A percentile compares a stretch with the other conserved stretches of the same genome.
Evolutionary conservation across 441 rosid genomes (phyloP).

Genomic region (Croton setiger): DNA sequence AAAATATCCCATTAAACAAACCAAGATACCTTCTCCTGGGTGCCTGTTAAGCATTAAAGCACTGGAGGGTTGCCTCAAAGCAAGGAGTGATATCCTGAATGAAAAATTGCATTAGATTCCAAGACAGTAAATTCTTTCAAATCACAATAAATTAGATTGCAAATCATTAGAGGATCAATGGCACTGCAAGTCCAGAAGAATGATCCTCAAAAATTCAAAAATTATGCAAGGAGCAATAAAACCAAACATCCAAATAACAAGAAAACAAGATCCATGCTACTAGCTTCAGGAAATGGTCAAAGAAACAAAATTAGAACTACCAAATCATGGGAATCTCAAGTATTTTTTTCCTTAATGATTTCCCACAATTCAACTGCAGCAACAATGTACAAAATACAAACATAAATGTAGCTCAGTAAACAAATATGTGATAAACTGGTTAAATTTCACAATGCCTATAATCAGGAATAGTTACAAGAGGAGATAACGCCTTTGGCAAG

Average conservation of each 20-base stretch:
- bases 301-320: conserved; percentile 15
- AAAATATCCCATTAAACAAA: conserved; percentile 60
- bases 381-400: conserved; percentile 26
- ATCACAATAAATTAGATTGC: neutral
- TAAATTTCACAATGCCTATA: conserved; percentile 37
- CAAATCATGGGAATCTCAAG: conserved; percentile 21
- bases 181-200: neutral
- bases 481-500: conserved; percentile 70
- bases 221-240: neutral
- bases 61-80: conserved; percentile 79
- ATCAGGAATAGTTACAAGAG: conserved; percentile 52
- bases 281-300: conserved; percentile 19
- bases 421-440: conserved; percentile 29
- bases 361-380: conserved; percentile 28
- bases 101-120: conserved; percentile 78
- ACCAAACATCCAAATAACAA: neutral
- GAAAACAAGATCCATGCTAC: conserved; percentile 8
- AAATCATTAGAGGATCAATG: neutral
- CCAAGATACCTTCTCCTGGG: conserved; percentile 99
- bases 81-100: conserved; percentile 80
- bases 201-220: neutral
- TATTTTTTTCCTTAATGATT: conserved; percentile 20
- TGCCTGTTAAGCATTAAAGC: conserved; percentile 84
- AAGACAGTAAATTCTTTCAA: conserved; percentile 25
- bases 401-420: conserved; percentile 13